phyloP scores from a whole-genome alignment of 2,329 filamentous ascomycete species.

The Calonectria pauciramosa region DNA sequence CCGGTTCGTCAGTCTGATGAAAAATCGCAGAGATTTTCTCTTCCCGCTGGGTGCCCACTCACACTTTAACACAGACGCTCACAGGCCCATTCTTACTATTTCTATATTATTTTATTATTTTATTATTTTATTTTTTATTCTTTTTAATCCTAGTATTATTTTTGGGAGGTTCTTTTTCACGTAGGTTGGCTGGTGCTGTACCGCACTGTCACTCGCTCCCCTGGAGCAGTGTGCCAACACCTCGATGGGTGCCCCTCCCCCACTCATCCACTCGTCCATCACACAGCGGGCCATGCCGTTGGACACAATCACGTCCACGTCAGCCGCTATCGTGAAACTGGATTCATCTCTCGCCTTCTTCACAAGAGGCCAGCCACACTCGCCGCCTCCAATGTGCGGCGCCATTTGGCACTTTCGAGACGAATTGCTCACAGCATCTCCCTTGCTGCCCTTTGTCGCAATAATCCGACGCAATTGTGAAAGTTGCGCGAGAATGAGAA shows the following conservation, averaged over 20 bases:
- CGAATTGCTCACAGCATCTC: background rate
- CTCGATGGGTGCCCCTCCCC: background rate
- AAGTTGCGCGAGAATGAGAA: background rate
- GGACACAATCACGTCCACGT: slow-evolving; percentile 40
- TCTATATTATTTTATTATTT: background rate
- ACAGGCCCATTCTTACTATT: background rate
- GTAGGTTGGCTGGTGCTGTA: background rate
- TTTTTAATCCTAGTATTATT: background rate
- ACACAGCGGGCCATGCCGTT: slow-evolving; percentile 9
- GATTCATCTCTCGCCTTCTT: slow-evolving; percentile 24
- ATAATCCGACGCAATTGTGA: background rate
- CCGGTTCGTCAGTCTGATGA: slow-evolving; percentile 21
- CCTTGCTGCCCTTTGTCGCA: background rate
- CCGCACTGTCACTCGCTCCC: background rate
- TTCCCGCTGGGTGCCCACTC: background rate
- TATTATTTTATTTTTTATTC: background rate
- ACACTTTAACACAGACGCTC: background rate
- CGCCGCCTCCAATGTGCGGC: background rate
- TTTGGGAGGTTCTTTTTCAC: background rate
- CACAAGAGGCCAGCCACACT: slow-evolving; percentile 8
- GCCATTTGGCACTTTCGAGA: background rate
- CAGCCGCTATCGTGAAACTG: slow-evolving; percentile 33
- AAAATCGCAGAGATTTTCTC: slow-evolving; percentile 13
- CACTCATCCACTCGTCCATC: slow-evolving; percentile 14
- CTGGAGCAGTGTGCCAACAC: slow-evolving; percentile 21